phyloP scores from a whole-genome alignment of 495 filamentous ascomycete species.

The Aspergillus avenaceus region DNA sequence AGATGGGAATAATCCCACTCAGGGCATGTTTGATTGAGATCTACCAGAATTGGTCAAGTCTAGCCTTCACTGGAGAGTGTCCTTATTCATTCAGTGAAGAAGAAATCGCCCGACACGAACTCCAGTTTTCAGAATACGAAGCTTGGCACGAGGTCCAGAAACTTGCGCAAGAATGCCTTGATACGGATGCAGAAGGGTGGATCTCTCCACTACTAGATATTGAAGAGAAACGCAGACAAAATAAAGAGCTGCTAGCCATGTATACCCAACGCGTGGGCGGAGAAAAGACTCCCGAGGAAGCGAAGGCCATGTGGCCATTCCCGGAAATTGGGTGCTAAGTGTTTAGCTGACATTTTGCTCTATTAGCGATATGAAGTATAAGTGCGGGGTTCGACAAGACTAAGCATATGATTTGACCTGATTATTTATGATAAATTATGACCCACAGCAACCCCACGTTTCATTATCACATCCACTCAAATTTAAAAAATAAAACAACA shows the following conservation, averaged over 20 bases:
- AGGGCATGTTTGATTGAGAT: constrained; percentile 32
- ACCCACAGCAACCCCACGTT: no score
- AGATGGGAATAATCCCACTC: constrained; percentile 31
- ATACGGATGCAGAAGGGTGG: constrained; percentile 39
- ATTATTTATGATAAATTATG: no score
- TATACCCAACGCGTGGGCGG: constrained; percentile 23
- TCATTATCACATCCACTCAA: no score
- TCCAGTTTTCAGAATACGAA: constrained; percentile 26
- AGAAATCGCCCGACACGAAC: constrained; percentile 22
- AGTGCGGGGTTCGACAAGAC: no score
- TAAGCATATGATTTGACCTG: no score
- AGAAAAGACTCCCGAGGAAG: constrained; percentile 24
- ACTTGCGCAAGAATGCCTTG: constrained; percentile 29
- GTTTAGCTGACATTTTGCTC: no score
- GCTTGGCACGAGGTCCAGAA: constrained; percentile 25
- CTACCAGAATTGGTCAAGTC: constrained; percentile 22
- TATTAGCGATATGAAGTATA: no score
- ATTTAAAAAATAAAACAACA: no score
- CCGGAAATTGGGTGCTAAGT: no score
- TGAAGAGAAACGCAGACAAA: constrained; percentile 21
- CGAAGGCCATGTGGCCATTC: constrained; percentile 30
- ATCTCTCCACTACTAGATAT: constrained; percentile 29
- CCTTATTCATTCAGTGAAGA: constrained; percentile 26
- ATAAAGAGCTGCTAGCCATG: constrained; percentile 23
- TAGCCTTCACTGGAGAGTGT: constrained; percentile 25